phyloP scores from a whole-genome alignment of 1,284 basidiomycete species.

The Malassezia psittaci region DNA sequence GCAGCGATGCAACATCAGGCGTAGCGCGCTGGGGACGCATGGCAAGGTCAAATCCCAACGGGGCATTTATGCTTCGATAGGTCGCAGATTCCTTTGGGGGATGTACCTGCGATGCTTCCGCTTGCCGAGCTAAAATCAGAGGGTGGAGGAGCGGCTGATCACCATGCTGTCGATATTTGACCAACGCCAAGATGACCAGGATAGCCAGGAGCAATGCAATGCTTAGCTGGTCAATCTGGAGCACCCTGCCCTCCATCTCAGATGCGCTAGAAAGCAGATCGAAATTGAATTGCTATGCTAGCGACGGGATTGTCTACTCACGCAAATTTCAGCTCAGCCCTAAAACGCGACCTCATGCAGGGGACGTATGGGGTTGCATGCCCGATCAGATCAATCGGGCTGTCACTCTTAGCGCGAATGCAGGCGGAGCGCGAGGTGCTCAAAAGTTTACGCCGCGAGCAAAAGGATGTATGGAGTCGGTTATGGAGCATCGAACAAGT shows the following conservation, averaged over 20 bases:
- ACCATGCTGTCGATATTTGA: slow-evolving; percentile 1
- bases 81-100: slow-evolving; percentile 34
- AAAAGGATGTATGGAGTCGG: slow-evolving; percentile 11
- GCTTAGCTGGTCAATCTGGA: slow-evolving; percentile 1
- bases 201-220: slow-evolving; percentile 1
- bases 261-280: too few species aligned
- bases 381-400: neutral
- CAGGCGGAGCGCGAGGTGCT: slow-evolving; percentile 6
- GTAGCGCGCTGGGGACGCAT: slow-evolving; percentile 25
- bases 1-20: slow-evolving; percentile 26
- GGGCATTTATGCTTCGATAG: slow-evolving; percentile 45
- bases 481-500: slow-evolving; percentile 14
- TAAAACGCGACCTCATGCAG: neutral
- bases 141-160: slow-evolving; percentile 41
- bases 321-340: neutral
- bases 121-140: slow-evolving; percentile 39
- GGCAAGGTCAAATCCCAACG: slow-evolving; percentile 40
- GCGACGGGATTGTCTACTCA: too few species aligned
- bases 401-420: neutral
- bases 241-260: neutral
- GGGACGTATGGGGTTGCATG: neutral
- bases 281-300: too few species aligned
- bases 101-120: slow-evolving; percentile 37
- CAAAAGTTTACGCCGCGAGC: slow-evolving; percentile 11
- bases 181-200: neutral